Base-by-base conservation (phyloP, 371 early-diverging fungal genomes). In the Gilbertella persicaria region DNA sequence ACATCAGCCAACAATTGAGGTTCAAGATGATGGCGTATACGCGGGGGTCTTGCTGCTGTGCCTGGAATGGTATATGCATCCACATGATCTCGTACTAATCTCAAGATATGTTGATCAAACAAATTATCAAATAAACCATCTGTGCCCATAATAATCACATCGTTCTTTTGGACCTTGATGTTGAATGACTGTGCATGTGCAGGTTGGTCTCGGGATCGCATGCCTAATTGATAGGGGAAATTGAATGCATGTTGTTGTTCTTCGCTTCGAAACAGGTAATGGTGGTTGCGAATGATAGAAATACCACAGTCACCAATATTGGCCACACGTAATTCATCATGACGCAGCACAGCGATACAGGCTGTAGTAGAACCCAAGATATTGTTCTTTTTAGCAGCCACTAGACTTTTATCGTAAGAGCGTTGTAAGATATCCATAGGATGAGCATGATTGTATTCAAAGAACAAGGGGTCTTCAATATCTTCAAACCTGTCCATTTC, bases 301-400 rank as follows among this genome's bases (percentile, higher is more conserved):
- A 97, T 75, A 0, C 94, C 94, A 59, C 95, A 94, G 67, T 98
- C 98, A 24, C 98, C 98, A 38, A 98, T 76, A 53, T 95, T 95
- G 13, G 95, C 91, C 35, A 98, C 86, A 1, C 94, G 83, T 25
- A 98, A 73, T 69, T 95, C 95, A 55, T 97, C 93, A 56, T 90
- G 86, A 30, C 94, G 80, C 50, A 97, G 71, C 7, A 97, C 71
- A 7, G 88, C 94, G 30, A 96, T 64, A 58, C 92, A 85, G 2
- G 95, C 95, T 8, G 98, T 97, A 7, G 93, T 86, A 6, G 93
- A 92, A 9, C 98, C 98, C 26, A 93, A 78, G 24, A 90, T 64
- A 10, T 83, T 81, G 71, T 82, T 87, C 43, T 75, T 69, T 38
- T 70, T 69, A 10, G 89, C 90, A 58, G 87, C 88, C n/a, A 55